phyloP scores from a whole-genome alignment of 345 rosid species.

The Diplotaxis tenuifolia region DNA sequence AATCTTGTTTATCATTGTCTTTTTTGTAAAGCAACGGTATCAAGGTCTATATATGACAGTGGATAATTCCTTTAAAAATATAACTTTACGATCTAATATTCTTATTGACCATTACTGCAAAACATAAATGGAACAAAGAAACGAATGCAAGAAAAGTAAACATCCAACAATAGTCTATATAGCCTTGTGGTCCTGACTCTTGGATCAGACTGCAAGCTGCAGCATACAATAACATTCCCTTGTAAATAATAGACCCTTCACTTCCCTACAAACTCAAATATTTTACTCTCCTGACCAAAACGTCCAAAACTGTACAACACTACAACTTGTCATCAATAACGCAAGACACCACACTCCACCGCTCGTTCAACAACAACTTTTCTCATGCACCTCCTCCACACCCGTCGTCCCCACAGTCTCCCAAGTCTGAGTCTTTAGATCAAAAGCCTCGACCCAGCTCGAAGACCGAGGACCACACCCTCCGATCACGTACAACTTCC shows the following conservation, averaged over 20 bases:
- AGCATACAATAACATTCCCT: too few species aligned
- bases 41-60: not conserved
- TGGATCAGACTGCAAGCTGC: too few species aligned
- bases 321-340: constrained; percentile 56
- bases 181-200: too few species aligned
- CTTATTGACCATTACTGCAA: too few species aligned
- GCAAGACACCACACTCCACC: constrained; percentile 76
- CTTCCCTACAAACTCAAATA: too few species aligned
- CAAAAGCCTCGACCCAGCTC: constrained; percentile 65
- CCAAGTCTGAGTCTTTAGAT: constrained; percentile 51
- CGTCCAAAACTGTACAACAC: too few species aligned
- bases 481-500: constrained; percentile 63
- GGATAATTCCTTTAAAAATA: not conserved
- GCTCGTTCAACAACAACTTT: constrained; percentile 34
- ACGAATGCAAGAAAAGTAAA: too few species aligned
- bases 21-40: not conserved
- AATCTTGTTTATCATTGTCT: not conserved
- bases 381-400: not conserved
- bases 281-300: constrained; percentile 56
- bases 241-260: too few species aligned
- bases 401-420: not conserved
- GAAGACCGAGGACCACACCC: constrained; percentile 46
- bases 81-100: too few species aligned
- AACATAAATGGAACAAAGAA: too few species aligned
- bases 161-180: too few species aligned